These are phyloP conservation scores for Metschnikowia rubicola DNA, from an alignment of 805 yeast species.

Conservation along the genomic window DNA sequence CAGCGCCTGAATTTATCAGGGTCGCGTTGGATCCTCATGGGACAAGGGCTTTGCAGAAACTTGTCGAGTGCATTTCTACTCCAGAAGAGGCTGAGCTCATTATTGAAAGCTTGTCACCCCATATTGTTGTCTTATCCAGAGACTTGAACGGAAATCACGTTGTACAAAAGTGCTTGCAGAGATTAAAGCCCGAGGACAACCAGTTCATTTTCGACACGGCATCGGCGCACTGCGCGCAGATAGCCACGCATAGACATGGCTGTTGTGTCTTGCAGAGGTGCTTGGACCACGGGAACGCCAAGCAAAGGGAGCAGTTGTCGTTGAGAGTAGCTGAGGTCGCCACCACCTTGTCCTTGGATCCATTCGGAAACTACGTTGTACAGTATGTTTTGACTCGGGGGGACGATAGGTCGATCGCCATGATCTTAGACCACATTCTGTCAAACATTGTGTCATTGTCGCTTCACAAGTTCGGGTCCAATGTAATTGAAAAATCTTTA, in stretches of 20 bases:
- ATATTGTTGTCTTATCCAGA: constrained; percentile 75
- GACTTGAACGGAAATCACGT: constrained; percentile 97
- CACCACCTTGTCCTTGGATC: constrained; percentile 74
- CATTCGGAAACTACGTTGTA: constrained; percentile 95
- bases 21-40: constrained; percentile 95
- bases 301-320: constrained; percentile 67
- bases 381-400: constrained; percentile 76
- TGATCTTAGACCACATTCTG: constrained; percentile 35
- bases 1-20: constrained; percentile 68
- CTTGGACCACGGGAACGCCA: constrained; percentile 77
- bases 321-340: constrained; percentile 66
- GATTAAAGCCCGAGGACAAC: constrained; percentile 60
- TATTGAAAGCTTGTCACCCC: constrained; percentile 56
- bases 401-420: constrained; percentile 31
- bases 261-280: constrained; percentile 96
- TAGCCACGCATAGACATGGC: constrained; percentile 91
- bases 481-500: constrained; percentile 55
- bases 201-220: constrained; percentile 92
- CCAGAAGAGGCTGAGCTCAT: constrained; percentile 69
- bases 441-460: constrained; percentile 43
- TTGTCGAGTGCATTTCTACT: constrained; percentile 76
- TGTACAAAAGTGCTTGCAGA: constrained; percentile 84
- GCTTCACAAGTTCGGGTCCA: constrained; percentile 60
- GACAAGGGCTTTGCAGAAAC: constrained; percentile 89
- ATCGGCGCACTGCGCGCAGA: constrained; percentile 62